phyloP scores from a whole-genome alignment of 768 basidiomycete genomes.

The Phlebiopsis gigantea region DNA sequence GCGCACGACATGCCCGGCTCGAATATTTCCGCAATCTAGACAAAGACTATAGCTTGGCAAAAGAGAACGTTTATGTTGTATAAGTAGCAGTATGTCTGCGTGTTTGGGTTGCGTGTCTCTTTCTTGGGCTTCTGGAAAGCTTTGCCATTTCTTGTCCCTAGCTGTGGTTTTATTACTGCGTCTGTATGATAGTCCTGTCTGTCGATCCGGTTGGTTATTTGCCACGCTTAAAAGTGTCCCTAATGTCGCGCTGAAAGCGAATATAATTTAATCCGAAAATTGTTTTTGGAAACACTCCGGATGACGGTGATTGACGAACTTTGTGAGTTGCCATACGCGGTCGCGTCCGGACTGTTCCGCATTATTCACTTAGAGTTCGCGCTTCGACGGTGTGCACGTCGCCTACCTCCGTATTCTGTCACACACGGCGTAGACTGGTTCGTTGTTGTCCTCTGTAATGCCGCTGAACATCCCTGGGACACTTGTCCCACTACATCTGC shows the following conservation, averaged over 20 bases:
- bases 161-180: not conserved
- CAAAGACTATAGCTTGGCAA: constrained; percentile 22
- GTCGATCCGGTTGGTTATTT: not conserved
- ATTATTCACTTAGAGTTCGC: no score
- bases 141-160: not conserved
- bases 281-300: no score
- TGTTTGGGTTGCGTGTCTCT: not conserved
- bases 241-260: no score
- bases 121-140: not conserved
- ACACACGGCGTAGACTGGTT: no score
- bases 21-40: constrained; percentile 24
- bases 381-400: no score
- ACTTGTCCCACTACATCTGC: constrained; percentile 64
- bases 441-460: constrained; percentile 48
- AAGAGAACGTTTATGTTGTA: constrained; percentile 24
- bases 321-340: not conserved
- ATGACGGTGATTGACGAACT: no score
- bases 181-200: not conserved
- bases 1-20: constrained; percentile 19
- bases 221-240: not conserved
- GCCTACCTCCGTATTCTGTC: no score
- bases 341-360: not conserved
- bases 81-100: not conserved
- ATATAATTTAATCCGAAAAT: no score
- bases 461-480: constrained; percentile 71